Evolutionary conservation across 2,329 filamentous ascomycete genomes (phyloP), one percentile per base, ranked within the genome.

Genomic region (Rhexocercosporidium sp.): DNA sequence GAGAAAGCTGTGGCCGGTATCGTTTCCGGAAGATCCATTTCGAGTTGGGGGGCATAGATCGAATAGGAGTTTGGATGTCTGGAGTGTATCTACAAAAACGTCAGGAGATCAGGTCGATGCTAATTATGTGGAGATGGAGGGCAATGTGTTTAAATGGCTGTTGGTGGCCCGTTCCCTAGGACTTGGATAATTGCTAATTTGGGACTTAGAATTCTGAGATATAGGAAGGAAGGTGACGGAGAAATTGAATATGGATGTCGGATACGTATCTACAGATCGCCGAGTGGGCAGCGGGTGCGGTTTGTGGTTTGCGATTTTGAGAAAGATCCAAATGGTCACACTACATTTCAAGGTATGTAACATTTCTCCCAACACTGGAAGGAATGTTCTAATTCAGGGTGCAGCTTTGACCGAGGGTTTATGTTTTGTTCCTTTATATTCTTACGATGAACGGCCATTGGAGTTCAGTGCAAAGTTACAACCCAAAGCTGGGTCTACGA

Each of bases 281-380:
- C n/a, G 3, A 37, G 34, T 27, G 60, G 47, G 27, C 39, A 62
- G 25, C 60, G 60, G 9, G 8, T 63, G 7, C 31, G 60, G 16
- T 53, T 63, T 34, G 60, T 51, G n/a, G 49, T 63, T 25, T 63
- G 29, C 44, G 60, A 53, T 8, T 53, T 46, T 31, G 57, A 46
- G 16, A 47, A 60, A n/a, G 57, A 60, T n/a, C 57, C 57, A 29
- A 60, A 44, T 12, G 11, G 20, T 6, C 41, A 60, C 20, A 44
- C 57, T 47, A 46, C 57, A 4, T 29, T 51, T 16, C 31, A 63
- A 27, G 31, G 60, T 54, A 63, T 22, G 18, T 51, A n/a, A 14
- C 14, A 1, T 27, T 27, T 16, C 20, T 7, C 14, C 49, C 22
- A 18, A 18, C 6, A 2, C 22, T n/a, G n/a, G 7, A 25, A 14